phyloP scores from a whole-genome alignment of 257 asterid genomes.

The Solanum chilense region DNA sequence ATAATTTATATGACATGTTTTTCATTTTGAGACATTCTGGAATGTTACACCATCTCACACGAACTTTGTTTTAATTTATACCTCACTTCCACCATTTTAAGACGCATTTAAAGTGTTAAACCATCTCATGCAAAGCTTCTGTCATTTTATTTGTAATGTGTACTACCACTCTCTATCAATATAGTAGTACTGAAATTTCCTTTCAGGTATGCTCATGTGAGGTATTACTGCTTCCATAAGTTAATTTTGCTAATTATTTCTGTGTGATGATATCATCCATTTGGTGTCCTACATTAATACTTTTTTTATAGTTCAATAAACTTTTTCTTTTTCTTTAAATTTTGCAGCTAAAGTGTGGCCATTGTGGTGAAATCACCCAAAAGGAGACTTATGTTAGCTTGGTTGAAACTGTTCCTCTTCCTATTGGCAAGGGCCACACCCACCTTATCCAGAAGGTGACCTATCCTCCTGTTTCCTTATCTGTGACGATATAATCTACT shows the following conservation, averaged over 20 bases:
- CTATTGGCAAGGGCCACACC: constrained; percentile 45
- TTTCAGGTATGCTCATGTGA: background rate
- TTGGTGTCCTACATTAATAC: background rate
- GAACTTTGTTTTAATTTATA: background rate
- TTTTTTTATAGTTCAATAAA: background rate
- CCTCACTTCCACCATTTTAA: background rate
- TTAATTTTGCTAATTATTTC: background rate
- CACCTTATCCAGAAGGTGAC: constrained; percentile 74
- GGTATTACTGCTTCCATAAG: background rate
- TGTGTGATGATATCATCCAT: background rate
- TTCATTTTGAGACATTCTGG: background rate
- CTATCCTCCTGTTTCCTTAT: background rate
- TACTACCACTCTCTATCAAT: background rate
- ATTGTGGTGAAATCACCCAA: constrained; percentile 64
- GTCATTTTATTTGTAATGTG: background rate
- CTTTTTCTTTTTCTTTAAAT: background rate
- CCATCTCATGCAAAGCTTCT: background rate
- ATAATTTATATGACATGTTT: background rate
- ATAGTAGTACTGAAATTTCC: background rate
- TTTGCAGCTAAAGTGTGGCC: constrained; percentile 62
- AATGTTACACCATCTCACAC: background rate
- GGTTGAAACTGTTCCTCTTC: constrained; percentile 46
- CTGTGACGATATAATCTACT: background rate
- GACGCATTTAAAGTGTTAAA: background rate
- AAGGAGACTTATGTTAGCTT: constrained; percentile 63